Evolutionary conservation across 2,329 filamentous ascomycete species (phyloP).

Genomic region (Penicillium sp.): DNA sequence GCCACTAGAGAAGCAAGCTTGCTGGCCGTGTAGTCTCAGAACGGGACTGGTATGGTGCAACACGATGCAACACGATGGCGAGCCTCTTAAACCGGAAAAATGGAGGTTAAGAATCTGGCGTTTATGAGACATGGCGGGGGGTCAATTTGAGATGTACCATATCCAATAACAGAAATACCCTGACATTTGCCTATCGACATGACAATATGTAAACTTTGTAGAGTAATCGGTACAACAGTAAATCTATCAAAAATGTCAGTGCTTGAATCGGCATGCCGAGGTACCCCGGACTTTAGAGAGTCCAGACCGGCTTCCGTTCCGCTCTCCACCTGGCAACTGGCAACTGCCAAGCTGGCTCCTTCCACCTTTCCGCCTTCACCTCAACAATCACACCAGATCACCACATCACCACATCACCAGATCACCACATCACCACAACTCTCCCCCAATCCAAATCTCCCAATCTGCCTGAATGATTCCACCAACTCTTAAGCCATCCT

Average conservation of each 20-base stretch:
- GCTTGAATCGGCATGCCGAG: slow-evolving; percentile 30
- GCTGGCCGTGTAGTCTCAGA: slow-evolving; percentile 14
- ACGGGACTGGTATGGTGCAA: background rate
- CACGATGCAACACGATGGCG: background rate
- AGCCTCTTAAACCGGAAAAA: background rate
- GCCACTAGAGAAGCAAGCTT: slow-evolving; percentile 20
- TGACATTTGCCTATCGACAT: too few relatives aligned
- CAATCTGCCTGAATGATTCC: slow-evolving; percentile 1
- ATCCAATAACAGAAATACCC: slow-evolving; percentile 1
- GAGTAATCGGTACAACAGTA: background rate
- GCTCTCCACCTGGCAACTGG: background rate
- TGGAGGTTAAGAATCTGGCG: background rate
- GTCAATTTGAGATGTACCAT: slow-evolving; percentile 7
- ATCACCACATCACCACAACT: slow-evolving; percentile 6
- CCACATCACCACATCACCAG: slow-evolving; percentile 7
- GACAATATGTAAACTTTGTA: too few relatives aligned
- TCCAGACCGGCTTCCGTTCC: background rate
- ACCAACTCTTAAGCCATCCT: background rate
- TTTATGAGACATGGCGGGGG: slow-evolving; percentile 3
- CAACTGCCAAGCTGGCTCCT: slow-evolving; percentile 19
- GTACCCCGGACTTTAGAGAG: too few relatives aligned
- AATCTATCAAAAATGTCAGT: too few relatives aligned
- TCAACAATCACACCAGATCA: too few relatives aligned
- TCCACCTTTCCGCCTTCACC: background rate
- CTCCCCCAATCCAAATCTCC: background rate